phyloP scores from a whole-genome alignment of 352 stramenopile genomes.

The Globisporangium orthogonon region DNA sequence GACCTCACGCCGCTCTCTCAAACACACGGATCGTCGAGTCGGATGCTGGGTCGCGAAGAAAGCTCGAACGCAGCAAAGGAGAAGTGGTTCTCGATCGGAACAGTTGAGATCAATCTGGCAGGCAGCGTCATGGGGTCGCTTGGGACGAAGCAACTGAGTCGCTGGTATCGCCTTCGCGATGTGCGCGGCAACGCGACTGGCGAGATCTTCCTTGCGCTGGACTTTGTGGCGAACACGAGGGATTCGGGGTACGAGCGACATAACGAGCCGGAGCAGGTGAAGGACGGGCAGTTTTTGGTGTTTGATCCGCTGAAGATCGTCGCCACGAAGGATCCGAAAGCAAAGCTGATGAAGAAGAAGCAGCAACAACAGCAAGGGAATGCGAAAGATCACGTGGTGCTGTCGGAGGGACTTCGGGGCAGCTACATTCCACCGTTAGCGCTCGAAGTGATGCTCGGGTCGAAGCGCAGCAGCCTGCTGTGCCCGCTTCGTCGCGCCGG shows the following conservation, averaged over 20 bases:
- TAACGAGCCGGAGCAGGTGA: constrained; percentile 67
- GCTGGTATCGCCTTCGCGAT: constrained; percentile 83
- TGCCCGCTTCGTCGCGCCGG: constrained; percentile 78
- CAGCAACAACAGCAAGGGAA: neutral
- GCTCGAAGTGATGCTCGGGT: constrained; percentile 78
- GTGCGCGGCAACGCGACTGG: constrained; percentile 69
- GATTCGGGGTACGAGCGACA: constrained; percentile 21
- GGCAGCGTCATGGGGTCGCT: constrained; percentile 80
- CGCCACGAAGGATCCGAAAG: constrained; percentile 37
- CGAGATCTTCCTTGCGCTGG: constrained; percentile 78
- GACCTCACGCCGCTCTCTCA: constrained; percentile 6
- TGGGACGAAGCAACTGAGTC: constrained; percentile 60
- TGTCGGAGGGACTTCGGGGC: constrained; percentile 68
- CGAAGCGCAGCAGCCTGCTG: constrained; percentile 61
- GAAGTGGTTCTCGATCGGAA: constrained; percentile 74
- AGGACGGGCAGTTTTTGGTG: constrained; percentile 77
- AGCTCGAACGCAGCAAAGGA: constrained; percentile 44
- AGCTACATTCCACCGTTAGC: constrained; percentile 83
- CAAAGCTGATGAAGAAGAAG: constrained; percentile 17
- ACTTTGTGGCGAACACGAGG: constrained; percentile 58
- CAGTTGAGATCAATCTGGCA: constrained; percentile 79
- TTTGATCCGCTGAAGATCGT: constrained; percentile 86
- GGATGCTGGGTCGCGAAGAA: constrained; percentile 34
- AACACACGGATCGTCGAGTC: constrained; percentile 12
- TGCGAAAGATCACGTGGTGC: constrained; percentile 53